A percentile compares a stretch with the other conserved stretches of the same genome.
Conservation (phyloP, 176 grass and related monocot species). For the Dendrocalamus sinicus region DNA sequence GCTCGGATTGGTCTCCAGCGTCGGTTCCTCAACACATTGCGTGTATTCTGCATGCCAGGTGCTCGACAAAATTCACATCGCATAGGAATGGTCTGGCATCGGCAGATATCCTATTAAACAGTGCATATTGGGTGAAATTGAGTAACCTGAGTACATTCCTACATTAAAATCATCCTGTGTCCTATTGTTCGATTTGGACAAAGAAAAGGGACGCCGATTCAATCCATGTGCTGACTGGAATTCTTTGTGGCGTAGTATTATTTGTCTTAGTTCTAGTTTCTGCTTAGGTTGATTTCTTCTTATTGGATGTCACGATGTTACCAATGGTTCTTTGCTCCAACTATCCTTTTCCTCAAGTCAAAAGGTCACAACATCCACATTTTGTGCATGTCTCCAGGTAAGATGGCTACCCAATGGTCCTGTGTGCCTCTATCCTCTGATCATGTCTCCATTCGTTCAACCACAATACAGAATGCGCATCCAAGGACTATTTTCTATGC, state of each 20-base stretch:
- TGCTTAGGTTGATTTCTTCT: neutral
- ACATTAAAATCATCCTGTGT: neutral
- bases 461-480: neutral
- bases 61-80: neutral
- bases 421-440: neutral
- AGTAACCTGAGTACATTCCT: neutral
- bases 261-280: neutral
- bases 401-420: neutral
- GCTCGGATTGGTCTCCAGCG: too few relatives aligned
- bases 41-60: neutral
- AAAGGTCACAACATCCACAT: slow-evolving; percentile 79
- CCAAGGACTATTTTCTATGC: neutral
- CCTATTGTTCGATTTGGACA: neutral
- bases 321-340: slow-evolving; percentile 87
- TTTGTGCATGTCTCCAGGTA: slow-evolving; percentile 82
- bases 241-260: neutral
- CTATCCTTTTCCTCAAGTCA: slow-evolving; percentile 75
- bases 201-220: neutral
- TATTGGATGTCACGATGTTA: neutral
- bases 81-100: neutral
- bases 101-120: neutral
- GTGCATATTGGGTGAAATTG: neutral
- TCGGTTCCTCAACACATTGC: too few relatives aligned
- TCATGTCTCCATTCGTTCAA: neutral
- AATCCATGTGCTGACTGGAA: neutral